These are phyloP conservation scores for Saccharomycopsis selenospora DNA, from an alignment of 805 yeast species.

Conservation along the genomic window DNA sequence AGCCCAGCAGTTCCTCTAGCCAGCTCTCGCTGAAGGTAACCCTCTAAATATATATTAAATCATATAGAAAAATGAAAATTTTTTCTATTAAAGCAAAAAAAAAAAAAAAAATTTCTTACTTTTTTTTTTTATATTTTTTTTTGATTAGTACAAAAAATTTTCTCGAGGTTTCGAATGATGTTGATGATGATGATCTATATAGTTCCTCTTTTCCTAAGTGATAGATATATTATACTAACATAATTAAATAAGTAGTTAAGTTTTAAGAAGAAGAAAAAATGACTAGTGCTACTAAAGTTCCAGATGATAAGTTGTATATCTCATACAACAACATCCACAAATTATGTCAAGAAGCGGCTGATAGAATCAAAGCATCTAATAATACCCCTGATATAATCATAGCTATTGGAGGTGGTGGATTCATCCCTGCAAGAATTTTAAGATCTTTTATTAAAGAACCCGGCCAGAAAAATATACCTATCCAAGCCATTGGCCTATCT, in stretches of 20 bases:
- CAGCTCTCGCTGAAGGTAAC: too few relatives aligned
- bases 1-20: too few relatives aligned
- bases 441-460: slow-evolving; percentile 53
- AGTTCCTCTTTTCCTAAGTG: too few relatives aligned
- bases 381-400: slow-evolving; percentile 49
- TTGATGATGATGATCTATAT: too few relatives aligned
- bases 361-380: slow-evolving; percentile 36
- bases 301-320: slow-evolving; percentile 43
- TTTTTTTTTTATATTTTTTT: too few relatives aligned
- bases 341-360: slow-evolving; percentile 65
- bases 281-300: slow-evolving; percentile 1
- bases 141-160: too few relatives aligned
- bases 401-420: slow-evolving; percentile 71
- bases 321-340: slow-evolving; percentile 80
- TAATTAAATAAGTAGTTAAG: too few relatives aligned
- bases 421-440: slow-evolving; percentile 60
- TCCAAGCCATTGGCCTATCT: slow-evolving; percentile 63
- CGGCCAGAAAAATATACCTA: slow-evolving; percentile 60
- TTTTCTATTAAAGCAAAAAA: too few relatives aligned
- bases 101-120: not conserved
- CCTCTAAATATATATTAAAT: too few relatives aligned
- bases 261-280: not conserved
- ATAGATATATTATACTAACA: too few relatives aligned
- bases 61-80: too few relatives aligned
- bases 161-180: too few relatives aligned